These are phyloP conservation scores for Pyrenophora tritici-repentis DNA, from an alignment of 2,329 filamentous ascomycete species.

Conservation along the genomic window DNA sequence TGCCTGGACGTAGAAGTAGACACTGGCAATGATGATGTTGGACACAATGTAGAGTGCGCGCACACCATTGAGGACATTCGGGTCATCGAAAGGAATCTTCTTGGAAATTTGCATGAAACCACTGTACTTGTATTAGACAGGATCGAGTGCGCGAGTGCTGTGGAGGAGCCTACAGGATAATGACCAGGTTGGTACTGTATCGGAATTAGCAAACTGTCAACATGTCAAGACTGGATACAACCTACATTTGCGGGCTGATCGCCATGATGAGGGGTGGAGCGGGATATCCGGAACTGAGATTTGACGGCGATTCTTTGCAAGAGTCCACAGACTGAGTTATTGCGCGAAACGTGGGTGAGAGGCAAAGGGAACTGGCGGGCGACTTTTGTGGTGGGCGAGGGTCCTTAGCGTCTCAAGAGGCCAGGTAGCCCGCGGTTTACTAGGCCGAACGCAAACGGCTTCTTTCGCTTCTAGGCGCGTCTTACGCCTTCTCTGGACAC, in stretches of 20 bases:
- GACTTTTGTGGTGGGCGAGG: constrained; percentile 33
- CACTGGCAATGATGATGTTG: constrained; percentile 79
- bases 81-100: constrained; percentile 92
- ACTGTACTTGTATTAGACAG: constrained; percentile 24
- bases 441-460: constrained; percentile 28
- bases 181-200: constrained; percentile 45
- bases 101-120: constrained; percentile 98
- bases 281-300: neutral
- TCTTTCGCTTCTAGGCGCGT: constrained; percentile 28
- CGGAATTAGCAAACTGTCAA: constrained; percentile 31
- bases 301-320: neutral
- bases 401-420: constrained; percentile 33
- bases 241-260: constrained; percentile 47
- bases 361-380: constrained; percentile 10
- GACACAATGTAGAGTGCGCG: constrained; percentile 69
- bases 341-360: constrained; percentile 20
- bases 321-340: constrained; percentile 5
- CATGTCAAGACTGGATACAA: constrained; percentile 2
- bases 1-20: constrained; percentile 84
- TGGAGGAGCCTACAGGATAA: constrained; percentile 40
- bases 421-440: constrained; percentile 29
- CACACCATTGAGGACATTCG: constrained; percentile 67
- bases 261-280: constrained; percentile 35
- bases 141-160: neutral
- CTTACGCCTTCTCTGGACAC: constrained; percentile 37